These are phyloP conservation scores for Candida golubevii DNA, from an alignment of 805 yeast genomes.

Conservation along the genomic window DNA sequence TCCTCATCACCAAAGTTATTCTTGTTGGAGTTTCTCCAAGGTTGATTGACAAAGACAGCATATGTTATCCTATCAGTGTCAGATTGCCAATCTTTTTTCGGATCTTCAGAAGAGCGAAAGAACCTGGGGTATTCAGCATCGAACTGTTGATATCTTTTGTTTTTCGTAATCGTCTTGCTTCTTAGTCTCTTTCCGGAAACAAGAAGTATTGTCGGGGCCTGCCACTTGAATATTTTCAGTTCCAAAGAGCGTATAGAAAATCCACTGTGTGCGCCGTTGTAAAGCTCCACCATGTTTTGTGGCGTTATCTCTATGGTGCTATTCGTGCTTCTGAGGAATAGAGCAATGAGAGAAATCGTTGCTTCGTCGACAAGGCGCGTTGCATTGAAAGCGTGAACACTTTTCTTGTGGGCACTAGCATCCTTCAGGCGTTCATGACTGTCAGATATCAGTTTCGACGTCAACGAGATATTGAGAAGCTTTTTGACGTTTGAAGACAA, in stretches of 20 bases:
- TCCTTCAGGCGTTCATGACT: background rate
- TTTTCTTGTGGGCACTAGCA: background rate
- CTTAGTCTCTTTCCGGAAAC: slow-evolving; percentile 59
- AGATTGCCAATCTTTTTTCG: slow-evolving; percentile 29
- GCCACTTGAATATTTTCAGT: slow-evolving; percentile 82
- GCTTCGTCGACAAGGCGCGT: slow-evolving; percentile 40
- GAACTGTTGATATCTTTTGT: slow-evolving; percentile 49
- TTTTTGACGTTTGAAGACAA: slow-evolving; percentile 17
- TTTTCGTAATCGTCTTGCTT: slow-evolving; percentile 29
- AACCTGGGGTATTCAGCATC: slow-evolving; percentile 42
- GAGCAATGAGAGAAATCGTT: slow-evolving; percentile 36
- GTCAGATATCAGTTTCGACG: background rate
- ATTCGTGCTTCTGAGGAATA: slow-evolving; percentile 22
- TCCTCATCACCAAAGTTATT: slow-evolving; percentile 63
- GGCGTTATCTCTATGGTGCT: slow-evolving; percentile 37
- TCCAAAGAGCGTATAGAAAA: slow-evolving; percentile 87
- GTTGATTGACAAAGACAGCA: slow-evolving; percentile 61
- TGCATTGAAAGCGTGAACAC: slow-evolving; percentile 1
- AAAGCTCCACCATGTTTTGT: slow-evolving; percentile 55
- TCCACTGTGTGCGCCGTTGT: slow-evolving; percentile 71
- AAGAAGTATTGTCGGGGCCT: slow-evolving; percentile 73
- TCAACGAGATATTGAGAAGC: slow-evolving; percentile 31
- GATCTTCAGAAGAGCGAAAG: slow-evolving; percentile 26
- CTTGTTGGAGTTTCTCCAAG: slow-evolving; percentile 76
- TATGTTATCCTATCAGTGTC: slow-evolving; percentile 47